Conservation (phyloP, 2,329 filamentous ascomycete genomes). For the Thielaviopsis punctulata region DNA sequence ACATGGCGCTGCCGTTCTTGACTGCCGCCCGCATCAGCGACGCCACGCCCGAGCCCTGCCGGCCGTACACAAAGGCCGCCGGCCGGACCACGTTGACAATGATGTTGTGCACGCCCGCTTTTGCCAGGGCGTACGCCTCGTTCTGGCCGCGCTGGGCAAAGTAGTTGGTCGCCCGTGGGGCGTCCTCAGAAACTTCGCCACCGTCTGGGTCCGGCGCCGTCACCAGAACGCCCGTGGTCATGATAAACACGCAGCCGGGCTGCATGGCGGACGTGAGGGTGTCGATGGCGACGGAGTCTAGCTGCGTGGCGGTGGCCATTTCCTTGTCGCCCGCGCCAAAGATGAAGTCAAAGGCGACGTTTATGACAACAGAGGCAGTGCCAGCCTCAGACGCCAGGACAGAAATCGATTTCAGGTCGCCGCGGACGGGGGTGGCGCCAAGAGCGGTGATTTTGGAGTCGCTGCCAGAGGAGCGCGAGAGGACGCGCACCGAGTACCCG, state of each 20-base stretch:
- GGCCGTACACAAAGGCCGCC: conserved; percentile 27
- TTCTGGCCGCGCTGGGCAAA: conserved; percentile 16
- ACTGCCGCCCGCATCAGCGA: conserved; percentile 19
- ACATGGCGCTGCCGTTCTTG: conserved; percentile 16
- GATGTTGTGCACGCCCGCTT: conserved; percentile 18
- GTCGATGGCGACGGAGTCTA: conserved; percentile 21
- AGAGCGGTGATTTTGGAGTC: conserved; percentile 21
- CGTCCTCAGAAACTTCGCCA: conserved; percentile 16
- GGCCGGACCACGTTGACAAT: conserved; percentile 22
- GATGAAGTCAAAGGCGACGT: conserved; percentile 22
- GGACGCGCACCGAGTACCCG: conserved; percentile 24
- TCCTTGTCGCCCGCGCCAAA: conserved; percentile 17
- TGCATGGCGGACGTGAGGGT: conserved; percentile 21
- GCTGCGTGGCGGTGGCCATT: conserved; percentile 12
- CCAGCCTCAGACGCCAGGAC: conserved; percentile 22
- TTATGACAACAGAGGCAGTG: conserved; percentile 26
- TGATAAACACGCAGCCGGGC: conserved; percentile 21
- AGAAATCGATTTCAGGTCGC: conserved; percentile 22
- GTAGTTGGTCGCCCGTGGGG: conserved; percentile 14
- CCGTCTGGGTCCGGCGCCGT: conserved; percentile 16
- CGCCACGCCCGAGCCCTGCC: conserved; percentile 22
- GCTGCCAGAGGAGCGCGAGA: conserved; percentile 22
- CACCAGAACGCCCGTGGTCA: conserved; percentile 19
- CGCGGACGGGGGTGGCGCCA: conserved; percentile 24
- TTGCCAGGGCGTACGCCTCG: conserved; percentile 19